Evolutionary conservation across 805 yeast genomes (phyloP).

Genomic region (Jamesozyma rosinii): DNA sequence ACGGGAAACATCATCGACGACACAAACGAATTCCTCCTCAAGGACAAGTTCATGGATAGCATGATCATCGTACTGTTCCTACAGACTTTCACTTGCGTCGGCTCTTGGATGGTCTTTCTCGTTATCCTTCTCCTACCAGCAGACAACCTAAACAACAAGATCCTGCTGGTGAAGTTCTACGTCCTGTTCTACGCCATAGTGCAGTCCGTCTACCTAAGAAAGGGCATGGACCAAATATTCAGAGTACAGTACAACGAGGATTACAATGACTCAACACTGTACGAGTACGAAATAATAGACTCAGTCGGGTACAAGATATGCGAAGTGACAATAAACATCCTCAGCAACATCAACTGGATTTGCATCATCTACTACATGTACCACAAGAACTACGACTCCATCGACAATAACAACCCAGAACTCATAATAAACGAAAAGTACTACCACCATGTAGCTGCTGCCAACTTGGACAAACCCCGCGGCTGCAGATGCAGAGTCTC

Average conservation of each 20-base stretch:
- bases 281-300: slow-evolving; percentile 20
- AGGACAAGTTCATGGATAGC: slow-evolving; percentile 33
- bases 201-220: slow-evolving; percentile 42
- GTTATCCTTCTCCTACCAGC: slow-evolving; percentile 43
- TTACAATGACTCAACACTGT: slow-evolving; percentile 42
- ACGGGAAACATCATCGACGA: slow-evolving; percentile 6
- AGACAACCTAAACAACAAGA: slow-evolving; percentile 41
- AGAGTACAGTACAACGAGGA: slow-evolving; percentile 42
- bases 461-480: neutral
- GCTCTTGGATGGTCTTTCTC: slow-evolving; percentile 63
- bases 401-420: neutral
- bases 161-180: slow-evolving; percentile 47
- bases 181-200: slow-evolving; percentile 48
- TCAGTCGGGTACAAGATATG: slow-evolving; percentile 11
- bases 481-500: too few species aligned
- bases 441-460: neutral
- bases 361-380: slow-evolving; percentile 24
- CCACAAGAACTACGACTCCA: slow-evolving; percentile 10
- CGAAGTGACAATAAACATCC: slow-evolving; percentile 11
- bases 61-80: slow-evolving; percentile 41
- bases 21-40: slow-evolving; percentile 8
- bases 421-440: neutral
- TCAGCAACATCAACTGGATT: slow-evolving; percentile 23
- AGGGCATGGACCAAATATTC: slow-evolving; percentile 37
- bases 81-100: slow-evolving; percentile 46